phyloP scores from a whole-genome alignment of 2,329 filamentous ascomycete genomes.

The Mycosphaerella sp. region DNA sequence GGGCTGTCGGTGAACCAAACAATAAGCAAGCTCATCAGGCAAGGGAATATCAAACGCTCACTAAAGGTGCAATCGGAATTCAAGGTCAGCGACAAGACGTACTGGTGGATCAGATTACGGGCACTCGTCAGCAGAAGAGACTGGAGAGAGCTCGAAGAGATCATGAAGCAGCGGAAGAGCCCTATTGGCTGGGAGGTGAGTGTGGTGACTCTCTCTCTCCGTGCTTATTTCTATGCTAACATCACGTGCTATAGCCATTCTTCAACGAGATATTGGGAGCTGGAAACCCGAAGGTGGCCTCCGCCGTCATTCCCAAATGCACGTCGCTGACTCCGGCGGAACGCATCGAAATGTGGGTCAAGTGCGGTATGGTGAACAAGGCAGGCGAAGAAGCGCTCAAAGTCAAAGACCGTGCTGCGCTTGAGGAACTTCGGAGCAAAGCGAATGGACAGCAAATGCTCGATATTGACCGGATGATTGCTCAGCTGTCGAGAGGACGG shows the following conservation, averaged over 20 bases:
- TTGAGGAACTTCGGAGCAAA: constrained; percentile 66
- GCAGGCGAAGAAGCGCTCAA: constrained; percentile 88
- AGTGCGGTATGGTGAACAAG: constrained; percentile 82
- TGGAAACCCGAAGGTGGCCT: constrained; percentile 81
- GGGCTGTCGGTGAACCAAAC: constrained; percentile 88
- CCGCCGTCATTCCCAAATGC: constrained; percentile 82
- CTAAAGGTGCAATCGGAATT: constrained; percentile 88
- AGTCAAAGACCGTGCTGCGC: constrained; percentile 68
- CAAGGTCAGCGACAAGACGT: constrained; percentile 83
- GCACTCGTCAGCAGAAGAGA: constrained; percentile 84
- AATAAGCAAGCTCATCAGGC: constrained; percentile 75
- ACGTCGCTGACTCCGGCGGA: constrained; percentile 61
- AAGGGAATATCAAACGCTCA: constrained; percentile 76
- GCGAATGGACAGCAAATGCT: constrained; percentile 62
- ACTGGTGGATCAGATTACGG: constrained; percentile 79
- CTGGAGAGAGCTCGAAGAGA: constrained; percentile 88
- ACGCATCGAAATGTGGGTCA: constrained; percentile 86
- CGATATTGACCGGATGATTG: constrained; percentile 77
- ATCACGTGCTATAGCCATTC: constrained; percentile 59
- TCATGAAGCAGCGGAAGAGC: constrained; percentile 68
- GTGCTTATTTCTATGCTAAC: constrained; percentile 9
- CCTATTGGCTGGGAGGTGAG: constrained; percentile 94
- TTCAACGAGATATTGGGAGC: constrained; percentile 84
- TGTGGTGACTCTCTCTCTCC: constrained; percentile 13
- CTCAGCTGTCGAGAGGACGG: constrained; percentile 37